phyloP scores from a whole-genome alignment of 2,329 filamentous ascomycete species.

The Alternaria novae-zelandiae region DNA sequence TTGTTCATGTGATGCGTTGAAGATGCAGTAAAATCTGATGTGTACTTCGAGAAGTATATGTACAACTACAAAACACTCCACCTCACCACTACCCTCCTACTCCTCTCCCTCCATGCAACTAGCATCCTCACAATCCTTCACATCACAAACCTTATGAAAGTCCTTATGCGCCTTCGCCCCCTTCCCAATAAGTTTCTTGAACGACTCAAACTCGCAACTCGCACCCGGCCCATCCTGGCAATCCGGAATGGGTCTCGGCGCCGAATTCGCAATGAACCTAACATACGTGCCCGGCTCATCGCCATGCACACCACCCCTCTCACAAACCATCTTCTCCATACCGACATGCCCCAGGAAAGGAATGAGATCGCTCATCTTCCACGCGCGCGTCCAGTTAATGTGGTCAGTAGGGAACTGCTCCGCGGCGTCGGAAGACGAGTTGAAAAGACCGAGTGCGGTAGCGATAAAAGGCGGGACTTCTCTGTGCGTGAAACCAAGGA shows the following conservation, averaged over 20 bases:
- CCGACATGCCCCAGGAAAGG: constrained; percentile 71
- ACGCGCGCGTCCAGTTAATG: constrained; percentile 66
- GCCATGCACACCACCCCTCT: constrained; percentile 56
- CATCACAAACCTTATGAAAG: constrained; percentile 39
- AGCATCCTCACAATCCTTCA: constrained; percentile 20
- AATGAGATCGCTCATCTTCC: constrained; percentile 67
- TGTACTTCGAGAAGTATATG: too few relatives aligned
- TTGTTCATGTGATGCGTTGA: too few relatives aligned
- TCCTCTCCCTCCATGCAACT: not conserved
- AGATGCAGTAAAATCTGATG: too few relatives aligned
- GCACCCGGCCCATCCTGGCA: constrained; percentile 58
- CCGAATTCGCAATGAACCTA: constrained; percentile 59
- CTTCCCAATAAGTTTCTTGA: constrained; percentile 51
- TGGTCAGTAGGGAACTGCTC: constrained; percentile 66
- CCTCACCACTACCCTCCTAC: not conserved
- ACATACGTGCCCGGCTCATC: constrained; percentile 55
- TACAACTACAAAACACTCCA: not conserved
- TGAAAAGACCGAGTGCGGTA: constrained; percentile 72
- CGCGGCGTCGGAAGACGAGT: constrained; percentile 68
- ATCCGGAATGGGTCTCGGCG: constrained; percentile 55
- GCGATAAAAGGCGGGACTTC: constrained; percentile 71
- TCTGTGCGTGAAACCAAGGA: constrained; percentile 71
- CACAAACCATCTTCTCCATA: constrained; percentile 68
- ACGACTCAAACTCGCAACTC: constrained; percentile 55
- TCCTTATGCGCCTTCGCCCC: constrained; percentile 45